These are phyloP conservation scores for Candida maltosa DNA, from an alignment of 805 yeast species.

Conservation along the genomic window DNA sequence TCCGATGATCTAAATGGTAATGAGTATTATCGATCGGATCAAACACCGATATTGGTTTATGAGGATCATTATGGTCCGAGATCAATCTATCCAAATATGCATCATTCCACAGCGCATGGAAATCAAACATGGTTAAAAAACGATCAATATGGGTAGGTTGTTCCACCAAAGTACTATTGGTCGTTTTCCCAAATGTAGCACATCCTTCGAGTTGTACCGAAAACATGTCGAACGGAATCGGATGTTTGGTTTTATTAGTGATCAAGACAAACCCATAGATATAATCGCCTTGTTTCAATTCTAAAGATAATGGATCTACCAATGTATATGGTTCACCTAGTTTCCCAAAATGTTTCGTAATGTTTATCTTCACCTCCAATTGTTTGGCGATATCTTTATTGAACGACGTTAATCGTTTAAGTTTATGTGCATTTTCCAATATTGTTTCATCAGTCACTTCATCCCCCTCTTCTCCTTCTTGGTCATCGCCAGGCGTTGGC, in stretches of 20 bases:
- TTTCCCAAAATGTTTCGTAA: constrained; percentile 33
- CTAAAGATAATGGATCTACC: constrained; percentile 27
- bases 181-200: constrained; percentile 19
- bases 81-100: constrained; percentile 28
- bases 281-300: constrained; percentile 34
- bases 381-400: constrained; percentile 24
- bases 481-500: constrained; percentile 1
- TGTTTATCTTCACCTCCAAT: constrained; percentile 24
- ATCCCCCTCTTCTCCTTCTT: constrained; percentile 15
- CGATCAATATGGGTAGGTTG: constrained; percentile 18
- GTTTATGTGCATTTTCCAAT: constrained; percentile 31
- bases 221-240: constrained; percentile 38
- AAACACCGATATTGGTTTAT: constrained; percentile 11
- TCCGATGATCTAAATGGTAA: constrained; percentile 19
- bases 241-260: constrained; percentile 21
- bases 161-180: constrained; percentile 14
- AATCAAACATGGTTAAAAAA: constrained; percentile 39
- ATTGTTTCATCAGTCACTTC: constrained; percentile 34
- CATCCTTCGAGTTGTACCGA: constrained; percentile 36
- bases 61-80: constrained; percentile 29
- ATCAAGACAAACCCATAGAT: constrained; percentile 34
- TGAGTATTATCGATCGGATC: constrained; percentile 33
- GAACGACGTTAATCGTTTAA: constrained; percentile 26
- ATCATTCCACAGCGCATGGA: constrained; percentile 40
- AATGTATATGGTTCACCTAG: constrained; percentile 28